Evolutionary conservation across 2,329 filamentous ascomycete genomes (phyloP).

Genomic region (Dothidotthia symphoricarpi): DNA sequence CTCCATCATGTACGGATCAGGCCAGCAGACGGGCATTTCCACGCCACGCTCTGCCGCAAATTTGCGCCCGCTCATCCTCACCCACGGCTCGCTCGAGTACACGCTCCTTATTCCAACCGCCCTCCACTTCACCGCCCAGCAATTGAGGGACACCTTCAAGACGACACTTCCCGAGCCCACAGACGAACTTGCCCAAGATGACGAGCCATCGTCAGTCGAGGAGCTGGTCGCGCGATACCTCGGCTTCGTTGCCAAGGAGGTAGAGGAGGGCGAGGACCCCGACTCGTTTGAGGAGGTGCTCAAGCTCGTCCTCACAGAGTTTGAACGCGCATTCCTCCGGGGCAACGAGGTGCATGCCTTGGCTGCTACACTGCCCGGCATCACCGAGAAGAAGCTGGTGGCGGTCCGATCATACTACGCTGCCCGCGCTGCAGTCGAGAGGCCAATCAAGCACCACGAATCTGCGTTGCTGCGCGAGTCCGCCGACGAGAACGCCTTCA

Average conservation of each 20-base stretch:
- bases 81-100: constrained; percentile 93
- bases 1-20: constrained; percentile 72
- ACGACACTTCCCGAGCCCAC: constrained; percentile 84
- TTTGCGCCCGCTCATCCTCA: constrained; percentile 83
- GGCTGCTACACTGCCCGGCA: constrained; percentile 81
- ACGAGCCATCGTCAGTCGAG: constrained; percentile 93
- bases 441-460: constrained; percentile 86
- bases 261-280: constrained; percentile 89
- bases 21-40: constrained; percentile 92
- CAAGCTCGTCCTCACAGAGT: constrained; percentile 90
- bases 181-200: constrained; percentile 95
- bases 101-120: constrained; percentile 93
- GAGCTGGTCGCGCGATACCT: constrained; percentile 94
- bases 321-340: constrained; percentile 89
- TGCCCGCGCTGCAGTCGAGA: constrained; percentile 77
- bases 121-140: constrained; percentile 92
- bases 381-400: constrained; percentile 85
- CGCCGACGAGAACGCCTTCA: constrained; percentile 74
- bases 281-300: constrained; percentile 91
- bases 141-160: constrained; percentile 88
- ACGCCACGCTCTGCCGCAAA: constrained; percentile 93
- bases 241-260: constrained; percentile 82
- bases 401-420: constrained; percentile 91
- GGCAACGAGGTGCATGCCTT: constrained; percentile 96
- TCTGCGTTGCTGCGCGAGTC: constrained; percentile 89